phyloP scores from a whole-genome alignment of 2,329 filamentous ascomycete species.

The Colletotrichum sp. region DNA sequence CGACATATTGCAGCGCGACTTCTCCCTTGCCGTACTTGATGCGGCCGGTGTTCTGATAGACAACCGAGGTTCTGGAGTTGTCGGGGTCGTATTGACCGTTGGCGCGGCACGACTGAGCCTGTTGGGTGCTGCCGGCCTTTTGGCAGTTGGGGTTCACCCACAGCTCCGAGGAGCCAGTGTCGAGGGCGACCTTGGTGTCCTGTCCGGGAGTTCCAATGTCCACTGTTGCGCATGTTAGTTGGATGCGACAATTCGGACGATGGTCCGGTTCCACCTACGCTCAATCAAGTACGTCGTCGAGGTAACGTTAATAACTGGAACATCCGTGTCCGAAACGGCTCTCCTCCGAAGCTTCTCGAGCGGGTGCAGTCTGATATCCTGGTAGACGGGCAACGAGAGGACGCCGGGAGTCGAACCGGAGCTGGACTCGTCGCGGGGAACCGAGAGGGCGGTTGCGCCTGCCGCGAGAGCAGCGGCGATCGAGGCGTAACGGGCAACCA shows the following conservation, averaged over 20 bases:
- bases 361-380: conserved; percentile 17
- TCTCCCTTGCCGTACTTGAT: conserved; percentile 35
- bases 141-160: conserved; percentile 60
- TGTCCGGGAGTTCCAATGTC: conserved; percentile 43
- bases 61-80: conserved; percentile 26
- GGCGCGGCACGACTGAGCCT: conserved; percentile 40
- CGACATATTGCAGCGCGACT: conserved; percentile 31
- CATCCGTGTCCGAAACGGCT: conserved; percentile 15
- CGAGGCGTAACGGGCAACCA: neutral
- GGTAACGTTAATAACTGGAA: conserved; percentile 18
- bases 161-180: conserved; percentile 59
- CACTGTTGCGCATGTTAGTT: conserved; percentile 1
- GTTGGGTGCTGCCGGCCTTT: conserved; percentile 36
- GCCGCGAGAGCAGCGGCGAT: conserved; percentile 2
- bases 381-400: conserved; percentile 21
- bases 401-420: neutral
- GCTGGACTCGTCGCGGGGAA: neutral
- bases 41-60: conserved; percentile 17
- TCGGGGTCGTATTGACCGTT: conserved; percentile 45
- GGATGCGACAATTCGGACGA: no score
- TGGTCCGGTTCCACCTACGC: neutral
- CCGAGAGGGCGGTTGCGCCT: neutral
- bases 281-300: conserved; percentile 24
- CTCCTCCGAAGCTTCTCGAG: conserved; percentile 18
- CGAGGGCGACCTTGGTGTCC: conserved; percentile 50